Conservation (phyloP, 1,284 basidiomycete genomes). For the Caloboletus firmus region DNA sequence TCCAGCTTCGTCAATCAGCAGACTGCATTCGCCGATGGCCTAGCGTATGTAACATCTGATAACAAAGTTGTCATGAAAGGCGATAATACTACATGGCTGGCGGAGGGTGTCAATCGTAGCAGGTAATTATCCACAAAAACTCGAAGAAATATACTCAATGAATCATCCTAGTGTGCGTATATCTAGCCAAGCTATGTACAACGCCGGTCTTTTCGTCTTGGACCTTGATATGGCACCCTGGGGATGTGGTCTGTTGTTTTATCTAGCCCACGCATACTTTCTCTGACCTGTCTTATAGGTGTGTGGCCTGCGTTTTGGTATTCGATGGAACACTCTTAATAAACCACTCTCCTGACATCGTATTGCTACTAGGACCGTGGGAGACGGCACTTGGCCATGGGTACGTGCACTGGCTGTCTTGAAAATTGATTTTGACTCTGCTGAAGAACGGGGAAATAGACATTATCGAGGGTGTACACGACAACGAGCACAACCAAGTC, state of each 20-base stretch:
- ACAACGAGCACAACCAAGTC: conserved; percentile 60
- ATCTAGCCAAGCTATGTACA: conserved; percentile 46
- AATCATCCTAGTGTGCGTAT: conserved; percentile 45
- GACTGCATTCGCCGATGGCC: conserved; percentile 46
- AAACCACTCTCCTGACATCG: conserved; percentile 8
- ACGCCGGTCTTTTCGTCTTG: conserved; percentile 54
- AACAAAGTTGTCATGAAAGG: conserved; percentile 71
- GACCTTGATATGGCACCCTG: conserved; percentile 55
- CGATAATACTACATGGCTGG: conserved; percentile 59
- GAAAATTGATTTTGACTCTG: conserved; percentile 7
- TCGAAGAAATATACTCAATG: not conserved
- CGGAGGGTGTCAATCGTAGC: conserved; percentile 50
- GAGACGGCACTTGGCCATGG: conserved; percentile 47
- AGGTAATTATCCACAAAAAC: conserved; percentile 44
- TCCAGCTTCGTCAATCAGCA: conserved; percentile 52
- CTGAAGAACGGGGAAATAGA: conserved; percentile 62
- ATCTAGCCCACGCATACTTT: not conserved
- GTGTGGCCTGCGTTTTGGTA: conserved; percentile 58
- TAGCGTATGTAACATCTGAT: conserved; percentile 55
- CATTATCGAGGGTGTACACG: conserved; percentile 64
- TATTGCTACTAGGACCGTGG: conserved; percentile 34
- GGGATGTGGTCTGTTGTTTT: conserved; percentile 48
- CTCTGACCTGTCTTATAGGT: conserved; percentile 31
- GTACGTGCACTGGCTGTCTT: conserved; percentile 30
- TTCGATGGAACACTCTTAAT: conserved; percentile 36